Evolutionary conservation across 805 yeast genomes (phyloP), one percentile per base, ranked within the genome.

Genomic region (Danielia oregonensis): DNA sequence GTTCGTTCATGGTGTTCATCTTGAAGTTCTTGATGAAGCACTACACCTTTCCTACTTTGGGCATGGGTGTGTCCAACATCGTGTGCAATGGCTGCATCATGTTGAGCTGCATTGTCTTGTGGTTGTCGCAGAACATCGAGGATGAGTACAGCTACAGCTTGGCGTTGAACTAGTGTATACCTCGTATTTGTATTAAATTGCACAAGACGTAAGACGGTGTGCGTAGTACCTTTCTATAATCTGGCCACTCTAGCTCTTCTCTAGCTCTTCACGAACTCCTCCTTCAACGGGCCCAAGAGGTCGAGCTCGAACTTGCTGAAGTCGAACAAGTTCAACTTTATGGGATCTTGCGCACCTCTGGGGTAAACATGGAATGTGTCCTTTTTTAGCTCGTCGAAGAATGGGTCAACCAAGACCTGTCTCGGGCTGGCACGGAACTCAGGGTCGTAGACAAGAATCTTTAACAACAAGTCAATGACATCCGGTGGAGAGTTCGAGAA

Each of bases 101-200:
- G 87, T 63, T 86, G 49, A 87, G 97, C 65, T 89, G 97, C 60
- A 78, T 86, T 30, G 70, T 82, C 6, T 66, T 93, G 50, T 93
- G 98, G 98, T 67, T 91, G 35, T 87, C 96, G 15, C 97, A 91
- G 57, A 93, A 88, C 57, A 81, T 88, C 39, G 97, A 93, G 59
- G 97, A 93, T 54, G 97, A 91, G 60, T 91, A 89, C 62, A 84
- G 94, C 43, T 91, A 93, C 57, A 83, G 95, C 29, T 74, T 89
- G 56, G 88, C 95, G 19, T 66, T 86, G 48, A 86, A 65, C 30
- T 47, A 39, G 36, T 12, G 4, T 18, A 18, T 17, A n/a, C n/a
- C n/a, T n/a, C n/a, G n/a, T n/a, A n/a, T n/a, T n/a, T n/a, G n/a
- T n/a, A n/a, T n/a, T n/a, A n/a, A n/a, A n/a, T n/a, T n/a, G n/a